Conservation (phyloP, 2,329 filamentous ascomycete species). For the Akanthomyces muscarius region DNA sequence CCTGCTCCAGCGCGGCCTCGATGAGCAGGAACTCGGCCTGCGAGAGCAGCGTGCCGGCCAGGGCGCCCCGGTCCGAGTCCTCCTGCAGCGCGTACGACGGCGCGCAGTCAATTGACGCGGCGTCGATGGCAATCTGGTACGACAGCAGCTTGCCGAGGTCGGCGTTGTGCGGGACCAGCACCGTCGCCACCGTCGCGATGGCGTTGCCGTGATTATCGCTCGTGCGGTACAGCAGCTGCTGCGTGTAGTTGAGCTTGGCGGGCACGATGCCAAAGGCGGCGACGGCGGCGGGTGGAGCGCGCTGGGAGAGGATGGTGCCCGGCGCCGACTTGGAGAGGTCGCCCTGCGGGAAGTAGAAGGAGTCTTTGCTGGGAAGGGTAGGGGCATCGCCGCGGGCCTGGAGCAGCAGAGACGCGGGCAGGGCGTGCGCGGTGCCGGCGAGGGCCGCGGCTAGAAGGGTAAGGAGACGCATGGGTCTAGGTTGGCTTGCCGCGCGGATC, state of each 20-base stretch:
- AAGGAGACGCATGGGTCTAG: background rate
- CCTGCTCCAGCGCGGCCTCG: conserved; percentile 9
- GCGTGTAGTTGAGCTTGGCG: conserved; percentile 19
- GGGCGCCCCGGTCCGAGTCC: conserved; percentile 23
- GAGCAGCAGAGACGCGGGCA: background rate
- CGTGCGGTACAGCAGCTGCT: conserved; percentile 39
- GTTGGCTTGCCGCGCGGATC: background rate
- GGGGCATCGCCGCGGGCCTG: background rate
- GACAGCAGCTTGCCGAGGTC: conserved; percentile 32
- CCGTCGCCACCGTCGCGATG: conserved; percentile 35
- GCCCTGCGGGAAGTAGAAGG: conserved; percentile 19
- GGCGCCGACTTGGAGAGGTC: background rate
- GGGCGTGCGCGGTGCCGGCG: background rate
- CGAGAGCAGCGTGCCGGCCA: conserved; percentile 31
- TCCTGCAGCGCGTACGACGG: conserved; percentile 25
- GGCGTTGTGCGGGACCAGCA: conserved; percentile 33
- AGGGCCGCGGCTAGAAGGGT: background rate
- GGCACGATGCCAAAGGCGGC: conserved; percentile 21
- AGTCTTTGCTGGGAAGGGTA: conserved; percentile 27
- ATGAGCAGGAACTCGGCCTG: conserved; percentile 8
- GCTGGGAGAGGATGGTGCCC: conserved; percentile 19
- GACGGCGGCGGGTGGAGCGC: conserved; percentile 18
- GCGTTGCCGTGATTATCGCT: conserved; percentile 33
- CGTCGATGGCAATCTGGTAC: conserved; percentile 39
- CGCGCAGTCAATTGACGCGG: conserved; percentile 33